phyloP scores from a whole-genome alignment of 371 early-diverging fungal genomes.

The Antonospora locustae region DNA sequence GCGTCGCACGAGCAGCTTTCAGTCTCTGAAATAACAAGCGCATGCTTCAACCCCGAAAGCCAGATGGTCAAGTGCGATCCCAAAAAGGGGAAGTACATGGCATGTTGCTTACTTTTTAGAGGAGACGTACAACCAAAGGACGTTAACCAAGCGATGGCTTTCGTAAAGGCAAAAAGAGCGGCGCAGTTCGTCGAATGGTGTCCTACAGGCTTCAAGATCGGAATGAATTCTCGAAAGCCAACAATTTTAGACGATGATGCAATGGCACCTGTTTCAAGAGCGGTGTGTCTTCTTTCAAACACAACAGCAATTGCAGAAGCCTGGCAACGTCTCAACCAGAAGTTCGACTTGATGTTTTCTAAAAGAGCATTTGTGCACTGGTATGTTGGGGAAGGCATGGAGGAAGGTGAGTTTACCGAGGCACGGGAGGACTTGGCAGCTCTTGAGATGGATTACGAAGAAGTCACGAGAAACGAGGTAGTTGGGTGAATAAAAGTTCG shows the following conservation, averaged over 20 bases:
- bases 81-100: slow-evolving; percentile 82
- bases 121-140: slow-evolving; percentile 69
- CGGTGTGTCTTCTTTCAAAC: slow-evolving; percentile 80
- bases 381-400: slow-evolving; percentile 86
- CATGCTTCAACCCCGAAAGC: slow-evolving; percentile 78
- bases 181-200: slow-evolving; percentile 92
- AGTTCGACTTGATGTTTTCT: slow-evolving; percentile 85
- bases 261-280: slow-evolving; percentile 74
- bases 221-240: slow-evolving; percentile 76
- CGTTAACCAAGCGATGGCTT: slow-evolving; percentile 68
- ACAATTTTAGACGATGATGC: slow-evolving; percentile 75
- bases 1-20: slow-evolving; percentile 74
- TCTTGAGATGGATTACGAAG: slow-evolving; percentile 96
- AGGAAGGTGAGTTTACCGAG: slow-evolving; percentile 91
- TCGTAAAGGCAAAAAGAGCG: slow-evolving; percentile 72
- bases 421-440: slow-evolving; percentile 97
- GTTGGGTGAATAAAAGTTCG: no score
- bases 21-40: slow-evolving; percentile 72
- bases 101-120: slow-evolving; percentile 78
- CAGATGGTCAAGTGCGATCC: slow-evolving; percentile 91
- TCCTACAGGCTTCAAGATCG: slow-evolving; percentile 88
- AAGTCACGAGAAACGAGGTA: no score
- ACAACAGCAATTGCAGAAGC: slow-evolving; percentile 87
- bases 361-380: slow-evolving; percentile 94
- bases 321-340: slow-evolving; percentile 78